Evolutionary conservation across 1,284 basidiomycete genomes (phyloP).

Genomic region (Marasmius oreades): DNA sequence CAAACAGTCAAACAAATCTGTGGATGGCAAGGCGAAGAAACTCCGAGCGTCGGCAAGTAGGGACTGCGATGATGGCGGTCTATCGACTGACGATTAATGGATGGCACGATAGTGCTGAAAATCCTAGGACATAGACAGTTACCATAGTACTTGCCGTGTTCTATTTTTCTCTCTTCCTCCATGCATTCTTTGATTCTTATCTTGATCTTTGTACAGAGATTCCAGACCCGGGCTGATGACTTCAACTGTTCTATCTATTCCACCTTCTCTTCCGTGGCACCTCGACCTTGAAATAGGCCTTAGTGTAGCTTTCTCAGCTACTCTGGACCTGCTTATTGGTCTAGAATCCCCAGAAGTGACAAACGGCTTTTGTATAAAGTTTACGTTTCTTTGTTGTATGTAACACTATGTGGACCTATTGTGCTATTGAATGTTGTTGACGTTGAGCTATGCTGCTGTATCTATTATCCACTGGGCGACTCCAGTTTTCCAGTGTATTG

Average conservation of each 20-base stretch:
- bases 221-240: not conserved
- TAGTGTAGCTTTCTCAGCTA: conserved; percentile 12
- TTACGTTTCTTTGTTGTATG: not conserved
- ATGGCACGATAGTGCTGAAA: not conserved
- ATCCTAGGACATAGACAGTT: not conserved
- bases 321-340: conserved; percentile 40
- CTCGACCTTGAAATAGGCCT: conserved; percentile 41
- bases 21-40: not conserved
- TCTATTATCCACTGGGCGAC: no score
- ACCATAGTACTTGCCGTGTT: not conserved
- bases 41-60: not conserved
- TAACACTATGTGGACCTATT: not conserved
- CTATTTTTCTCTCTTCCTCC: not conserved
- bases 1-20: not conserved
- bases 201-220: not conserved
- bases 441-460: no score
- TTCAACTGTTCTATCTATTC: not conserved
- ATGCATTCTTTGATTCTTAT: not conserved
- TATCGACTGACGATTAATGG: not conserved
- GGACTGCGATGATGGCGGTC: not conserved
- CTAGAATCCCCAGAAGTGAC: conserved; percentile 20
- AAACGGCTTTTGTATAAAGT: not conserved
- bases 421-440: not conserved
- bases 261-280: not conserved
- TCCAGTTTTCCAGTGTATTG: no score